Evolutionary conservation across 106 monocot species (phyloP).

Genomic region (Dendrobium nobile): DNA sequence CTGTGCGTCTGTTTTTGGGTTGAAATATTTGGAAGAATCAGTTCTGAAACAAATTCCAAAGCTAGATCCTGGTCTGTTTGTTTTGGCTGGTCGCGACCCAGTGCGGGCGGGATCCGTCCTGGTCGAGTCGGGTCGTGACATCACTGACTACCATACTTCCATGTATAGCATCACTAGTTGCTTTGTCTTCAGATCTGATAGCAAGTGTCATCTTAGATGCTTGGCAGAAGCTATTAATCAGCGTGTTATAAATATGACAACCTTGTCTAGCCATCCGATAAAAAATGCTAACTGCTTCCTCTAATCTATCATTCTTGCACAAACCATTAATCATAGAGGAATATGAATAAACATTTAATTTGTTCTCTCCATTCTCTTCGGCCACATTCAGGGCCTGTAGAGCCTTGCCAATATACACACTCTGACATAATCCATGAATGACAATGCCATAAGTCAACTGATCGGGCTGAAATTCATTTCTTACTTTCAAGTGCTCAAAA

Average conservation of each 20-base stretch:
- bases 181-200: conserved; percentile 10
- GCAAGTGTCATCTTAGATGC: conserved; percentile 10
- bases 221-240: conserved; percentile 63
- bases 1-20: too few relatives aligned
- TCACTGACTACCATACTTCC: too few relatives aligned
- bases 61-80: too few relatives aligned
- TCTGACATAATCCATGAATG: conserved; percentile 72
- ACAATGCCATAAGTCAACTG: too few relatives aligned
- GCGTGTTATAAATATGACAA: conserved; percentile 46
- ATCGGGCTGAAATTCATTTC: too few relatives aligned
- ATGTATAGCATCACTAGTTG: too few relatives aligned
- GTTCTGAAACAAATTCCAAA: too few relatives aligned
- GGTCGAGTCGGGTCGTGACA: too few relatives aligned
- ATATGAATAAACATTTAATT: conserved; percentile 68
- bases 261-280: conserved; percentile 47
- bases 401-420: conserved; percentile 61
- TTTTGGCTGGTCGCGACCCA: too few relatives aligned
- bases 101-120: too few relatives aligned
- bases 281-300: conserved; percentile 55
- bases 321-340: conserved; percentile 72
- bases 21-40: too few relatives aligned
- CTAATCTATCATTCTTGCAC: conserved; percentile 46
- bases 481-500: too few relatives aligned
- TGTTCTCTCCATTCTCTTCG: conserved; percentile 15
- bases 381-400: conserved; percentile 45